Evolutionary conservation across 441 rosid species (phyloP).

Genomic region (Eutrema salsugineum): DNA sequence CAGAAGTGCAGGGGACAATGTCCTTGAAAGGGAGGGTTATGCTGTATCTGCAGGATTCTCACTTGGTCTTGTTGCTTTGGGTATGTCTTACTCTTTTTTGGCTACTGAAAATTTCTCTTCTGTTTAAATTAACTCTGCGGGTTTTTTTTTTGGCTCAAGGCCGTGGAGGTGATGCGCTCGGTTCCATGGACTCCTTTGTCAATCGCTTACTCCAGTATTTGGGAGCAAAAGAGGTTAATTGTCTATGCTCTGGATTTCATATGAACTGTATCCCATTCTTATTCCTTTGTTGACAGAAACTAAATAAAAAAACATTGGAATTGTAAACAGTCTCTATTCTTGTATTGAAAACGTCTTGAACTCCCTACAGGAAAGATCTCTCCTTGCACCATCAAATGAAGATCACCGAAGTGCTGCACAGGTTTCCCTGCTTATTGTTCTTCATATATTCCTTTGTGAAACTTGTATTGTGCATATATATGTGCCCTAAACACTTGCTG

Average conservation of each 20-base stretch:
- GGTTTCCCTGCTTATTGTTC: slow-evolving; percentile 44
- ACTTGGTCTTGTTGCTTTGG: slow-evolving; percentile 94
- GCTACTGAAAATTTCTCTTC: background rate
- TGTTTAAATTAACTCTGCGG: slow-evolving; percentile 6
- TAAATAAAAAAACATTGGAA: background rate
- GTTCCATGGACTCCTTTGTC: slow-evolving; percentile 73
- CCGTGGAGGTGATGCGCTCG: slow-evolving; percentile 82
- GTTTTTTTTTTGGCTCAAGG: slow-evolving; percentile 57
- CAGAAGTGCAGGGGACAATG: slow-evolving; percentile 98
- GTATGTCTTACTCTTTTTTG: slow-evolving; percentile 39
- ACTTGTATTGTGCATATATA: slow-evolving; percentile 4
- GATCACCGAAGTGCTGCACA: slow-evolving; percentile 74
- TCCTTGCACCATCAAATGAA: slow-evolving; percentile 50
- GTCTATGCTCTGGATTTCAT: slow-evolving; percentile 40
- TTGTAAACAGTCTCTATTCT: slow-evolving; percentile 2
- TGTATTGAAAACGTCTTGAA: slow-evolving; percentile 26
- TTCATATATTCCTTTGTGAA: slow-evolving; percentile 5
- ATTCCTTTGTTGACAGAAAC: slow-evolving; percentile 13
- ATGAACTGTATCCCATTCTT: slow-evolving; percentile 26
- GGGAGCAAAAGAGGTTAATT: slow-evolving; percentile 85
- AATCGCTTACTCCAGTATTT: slow-evolving; percentile 79
- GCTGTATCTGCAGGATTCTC: slow-evolving; percentile 98
- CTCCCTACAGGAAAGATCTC: slow-evolving; percentile 68
- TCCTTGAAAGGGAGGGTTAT: slow-evolving; percentile 99
- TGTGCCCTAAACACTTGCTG: background rate